Percentiles rank a stretch among this genome's conserved stretches.
Conservation (phyloP, 352 stramenopile species). For the Pythium guiyangense region DNA sequence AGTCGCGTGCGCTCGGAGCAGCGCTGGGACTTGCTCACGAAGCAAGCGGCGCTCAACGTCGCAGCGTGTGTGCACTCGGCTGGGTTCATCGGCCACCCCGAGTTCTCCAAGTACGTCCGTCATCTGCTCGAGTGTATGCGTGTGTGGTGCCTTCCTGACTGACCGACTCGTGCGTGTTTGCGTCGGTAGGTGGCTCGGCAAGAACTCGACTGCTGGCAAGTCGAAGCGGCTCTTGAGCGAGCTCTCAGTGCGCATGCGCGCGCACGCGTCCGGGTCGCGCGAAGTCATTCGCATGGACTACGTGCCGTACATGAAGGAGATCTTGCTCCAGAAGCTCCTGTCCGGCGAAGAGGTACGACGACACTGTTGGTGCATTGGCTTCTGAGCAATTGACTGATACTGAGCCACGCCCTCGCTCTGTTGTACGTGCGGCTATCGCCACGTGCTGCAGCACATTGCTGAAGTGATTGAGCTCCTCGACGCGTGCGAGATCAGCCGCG, state of each 20-base stretch:
- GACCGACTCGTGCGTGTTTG: conserved; percentile 37
- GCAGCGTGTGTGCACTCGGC: conserved; percentile 74
- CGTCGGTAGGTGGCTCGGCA: conserved; percentile 90
- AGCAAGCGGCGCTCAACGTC: conserved; percentile 89
- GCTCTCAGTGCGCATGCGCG: conserved; percentile 93
- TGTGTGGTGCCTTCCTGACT: conserved; percentile 20
- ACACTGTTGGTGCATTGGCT: background rate
- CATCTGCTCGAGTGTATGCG: background rate
- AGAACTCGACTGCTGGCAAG: conserved; percentile 96
- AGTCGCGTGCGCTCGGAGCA: conserved; percentile 77
- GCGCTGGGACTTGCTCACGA: conserved; percentile 95
- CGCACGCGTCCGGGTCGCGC: conserved; percentile 77
- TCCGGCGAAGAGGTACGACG: conserved; percentile 60
- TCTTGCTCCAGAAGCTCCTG: conserved; percentile 76
- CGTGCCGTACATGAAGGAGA: conserved; percentile 88
- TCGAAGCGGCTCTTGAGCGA: conserved; percentile 94
- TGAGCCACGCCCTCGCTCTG: background rate
- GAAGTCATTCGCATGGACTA: conserved; percentile 89
- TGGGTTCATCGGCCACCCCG: conserved; percentile 86
- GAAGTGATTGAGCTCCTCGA: conserved; percentile 95
- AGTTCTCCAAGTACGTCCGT: conserved; percentile 81
- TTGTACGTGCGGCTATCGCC: too few species aligned
- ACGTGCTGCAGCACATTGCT: conserved; percentile 48
- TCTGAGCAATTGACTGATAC: background rate
- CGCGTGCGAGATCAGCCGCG: conserved; percentile 94